Evolutionary conservation across 2,329 filamentous ascomycete species (phyloP), one percentile per base, ranked within the genome.

Genomic region (Sporothrix mexicana): DNA sequence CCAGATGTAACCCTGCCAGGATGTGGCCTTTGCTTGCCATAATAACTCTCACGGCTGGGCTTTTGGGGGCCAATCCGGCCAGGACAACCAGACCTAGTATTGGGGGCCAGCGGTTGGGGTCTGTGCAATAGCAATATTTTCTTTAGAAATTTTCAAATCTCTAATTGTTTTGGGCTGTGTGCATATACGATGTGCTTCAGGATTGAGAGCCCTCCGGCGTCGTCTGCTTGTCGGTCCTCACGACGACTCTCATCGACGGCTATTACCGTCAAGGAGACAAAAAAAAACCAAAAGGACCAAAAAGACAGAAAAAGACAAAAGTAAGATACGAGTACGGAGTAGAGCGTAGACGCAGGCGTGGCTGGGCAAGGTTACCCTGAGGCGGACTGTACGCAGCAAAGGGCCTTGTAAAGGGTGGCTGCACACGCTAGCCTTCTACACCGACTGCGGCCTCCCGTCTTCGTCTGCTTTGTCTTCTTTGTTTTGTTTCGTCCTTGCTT

Each of bases 391-490:
- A 2, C n/a, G n/a, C n/a, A n/a, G n/a, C n/a, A 36, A 36, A 6
- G 30, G 30, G 2, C 30, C n/a, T n/a, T 36, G 30, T 36, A 36
- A 36, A 36, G 30, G 30, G 7, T 61, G 57, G 15, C 15, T 15
- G 30, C 8, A 9, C 59, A 15, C 43, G 59, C 36, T 57, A 57
- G 55, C 23, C 7, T 43, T 36, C 36, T 62, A 43, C 30, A 41
- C 55, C 55, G 55, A 57, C 59, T 62, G 59, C 59, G 45, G 59
- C 59, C 36, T 62, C 36, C 59, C 36, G n/a, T 64, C 20, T n/a
- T 10, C 59, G 30, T 36, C 30, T 36, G 30, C 30, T 36, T 7
- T 36, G 30, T 7, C 30, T 36, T 36, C 7, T 36, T 36, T 36
- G 30, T 36, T 36, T 36, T 36, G 36, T 43, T 13, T 55, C 23